Base-by-base conservation (phyloP, 129 eudicot species). In the Heracleum sosnowskyi region DNA sequence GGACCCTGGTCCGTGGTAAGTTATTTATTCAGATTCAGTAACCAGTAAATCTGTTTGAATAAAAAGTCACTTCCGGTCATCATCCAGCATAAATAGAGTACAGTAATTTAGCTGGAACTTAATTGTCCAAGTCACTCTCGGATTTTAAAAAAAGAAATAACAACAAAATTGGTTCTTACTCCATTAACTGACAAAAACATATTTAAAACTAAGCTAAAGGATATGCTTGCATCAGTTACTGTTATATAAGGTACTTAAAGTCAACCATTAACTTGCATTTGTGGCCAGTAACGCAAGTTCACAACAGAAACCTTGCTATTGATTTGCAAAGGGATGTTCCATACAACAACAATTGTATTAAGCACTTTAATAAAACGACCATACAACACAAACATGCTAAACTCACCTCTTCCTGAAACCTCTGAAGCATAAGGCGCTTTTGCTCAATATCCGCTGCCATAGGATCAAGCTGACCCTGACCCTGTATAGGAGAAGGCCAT, bases 401-500 rank as follows among this genome's bases (percentile, higher is more conserved):
- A 74, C 78, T 81, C 40, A 87, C 94, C 97, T 92, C 99, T 74
- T 91, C 97, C 73, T 95, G 99, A 86, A 95, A 95, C 84, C 97
- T 85, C 86, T 95, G 91, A 82, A 95, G 95, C 99, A 95, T 95
- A 86, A 95, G 93, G 76, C 95, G 94, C 83, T 92, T 95, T 88
- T 95, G 97, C 73, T 95, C 99, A 35, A 88, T 80, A 86, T 91
- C 99, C 2, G 92, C 83, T n/a, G 90, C 71, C 69, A 87, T 85
- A 41, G 96, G 95, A 84, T 95, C 97, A 74, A 95, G 89, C 84
- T 87, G 94, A 72, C 97, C 97, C 82, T 88, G 83, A 69, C 99
- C 99, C 79, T 86, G 81, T 76, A 95, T 95, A 35, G 97, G 99
- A 22, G 92, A 95, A 33, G 97, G 82, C 99, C 99, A 95, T 10